These are phyloP conservation scores for Xerophyta viscosa DNA, from an alignment of 106 monocot species.

Conservation along the genomic window DNA sequence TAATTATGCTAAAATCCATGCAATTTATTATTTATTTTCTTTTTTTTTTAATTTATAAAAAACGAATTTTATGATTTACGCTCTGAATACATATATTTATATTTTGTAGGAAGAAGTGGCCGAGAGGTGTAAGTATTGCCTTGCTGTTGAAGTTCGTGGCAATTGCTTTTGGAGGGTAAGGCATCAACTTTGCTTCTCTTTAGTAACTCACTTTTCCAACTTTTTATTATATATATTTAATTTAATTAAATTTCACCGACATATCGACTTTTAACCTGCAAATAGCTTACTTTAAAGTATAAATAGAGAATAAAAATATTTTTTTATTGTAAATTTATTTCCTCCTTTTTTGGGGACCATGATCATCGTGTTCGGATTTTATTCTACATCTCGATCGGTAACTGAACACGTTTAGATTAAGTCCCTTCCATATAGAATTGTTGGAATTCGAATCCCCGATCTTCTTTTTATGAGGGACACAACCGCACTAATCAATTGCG, in stretches of 20 bases:
- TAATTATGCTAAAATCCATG: no score
- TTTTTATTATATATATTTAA: neutral
- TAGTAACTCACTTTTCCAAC: no score
- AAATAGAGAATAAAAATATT: neutral
- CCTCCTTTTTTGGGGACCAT: neutral
- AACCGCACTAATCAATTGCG: no score
- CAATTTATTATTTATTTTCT: neutral
- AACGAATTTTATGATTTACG: no score
- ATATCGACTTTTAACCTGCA: no score
- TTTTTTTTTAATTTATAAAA: neutral
- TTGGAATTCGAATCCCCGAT: no score
- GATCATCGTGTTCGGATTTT: no score
- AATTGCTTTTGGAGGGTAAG: slow-evolving; percentile 40
- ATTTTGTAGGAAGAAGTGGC: slow-evolving; percentile 68
- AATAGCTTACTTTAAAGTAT: neutral
- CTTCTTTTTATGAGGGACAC: no score
- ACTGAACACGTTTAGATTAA: no score
- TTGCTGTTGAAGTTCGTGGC: slow-evolving; percentile 26
- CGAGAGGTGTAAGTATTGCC: slow-evolving; percentile 10
- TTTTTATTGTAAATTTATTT: neutral
- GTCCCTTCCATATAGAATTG: no score
- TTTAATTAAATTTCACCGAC: neutral
- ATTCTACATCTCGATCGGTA: no score
- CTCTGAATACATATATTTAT: no score
- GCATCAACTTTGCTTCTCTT: neutral